Evolutionary conservation across 352 stramenopile genomes (phyloP), one percentile per base, ranked within the genome.

Genomic region (Phytophthora boehmeriae): DNA sequence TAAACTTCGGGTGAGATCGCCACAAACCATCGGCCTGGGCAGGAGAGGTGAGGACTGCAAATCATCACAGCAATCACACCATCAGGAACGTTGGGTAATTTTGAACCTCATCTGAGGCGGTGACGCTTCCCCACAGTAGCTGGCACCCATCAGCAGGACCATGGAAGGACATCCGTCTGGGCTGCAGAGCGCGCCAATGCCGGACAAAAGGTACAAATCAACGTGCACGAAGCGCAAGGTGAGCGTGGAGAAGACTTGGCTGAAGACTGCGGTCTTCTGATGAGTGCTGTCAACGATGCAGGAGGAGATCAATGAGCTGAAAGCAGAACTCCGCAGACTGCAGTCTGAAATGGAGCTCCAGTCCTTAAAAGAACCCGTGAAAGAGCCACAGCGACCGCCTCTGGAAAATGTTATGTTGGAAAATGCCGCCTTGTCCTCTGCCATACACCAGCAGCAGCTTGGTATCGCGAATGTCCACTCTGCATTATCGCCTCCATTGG

Each of bases 261-360:
- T 8, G 13, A 39, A 17, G 5, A 9, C 14, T 39, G 38, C 38
- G 25, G 25, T 30, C 6, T 30, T 30, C 3, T 30, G 3, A 6
- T 30, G 25, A 6, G 3, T 30, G 6, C 25, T n/a, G n/a, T n/a
- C n/a, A n/a, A 30, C 3, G 6, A 30, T 6, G 6, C 25, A 44
- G 38, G 38, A 44, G 38, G 38, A 44, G 16, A 59, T 50, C 17
- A 32, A 25, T 5, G 28, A 51, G 13, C 19, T 59, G 17, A 48
- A 50, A 32, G 13, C 11, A 19, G 52, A 50, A 8, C 19, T 59
- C 28, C 52, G 52, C 20, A n/a, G 11, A 27, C 20, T 59, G 52
- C 38, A n/a, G 41, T 59, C 52, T 10, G 52, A 54, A 17, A 27
- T 54, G 30, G 47, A 54, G 20, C 17, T 54, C 11, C 22, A 32